A percentile compares a stretch with the other conserved stretches of the same genome.
Conservation (phyloP, 2,329 filamentous ascomycete species). For the Penicillium olsonii region DNA sequence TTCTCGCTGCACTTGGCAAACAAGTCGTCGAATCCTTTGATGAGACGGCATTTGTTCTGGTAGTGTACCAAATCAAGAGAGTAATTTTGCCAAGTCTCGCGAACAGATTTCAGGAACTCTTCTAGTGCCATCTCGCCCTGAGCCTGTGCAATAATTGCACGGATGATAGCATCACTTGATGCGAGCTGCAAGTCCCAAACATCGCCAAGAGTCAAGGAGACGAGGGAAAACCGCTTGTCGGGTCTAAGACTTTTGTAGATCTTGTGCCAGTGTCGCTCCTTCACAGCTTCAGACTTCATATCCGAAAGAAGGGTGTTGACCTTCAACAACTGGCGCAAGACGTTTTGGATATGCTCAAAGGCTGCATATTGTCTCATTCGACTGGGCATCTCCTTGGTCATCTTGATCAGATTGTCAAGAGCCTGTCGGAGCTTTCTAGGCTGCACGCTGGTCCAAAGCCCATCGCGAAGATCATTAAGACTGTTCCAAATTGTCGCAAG, state of each 20-base stretch:
- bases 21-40: slow-evolving; percentile 95
- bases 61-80: slow-evolving; percentile 93
- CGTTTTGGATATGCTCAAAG: slow-evolving; percentile 97
- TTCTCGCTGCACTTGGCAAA: slow-evolving; percentile 99
- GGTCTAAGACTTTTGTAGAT: slow-evolving; percentile 96
- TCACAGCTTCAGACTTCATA: slow-evolving; percentile 93
- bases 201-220: slow-evolving; percentile 94
- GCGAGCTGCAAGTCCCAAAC: slow-evolving; percentile 96
- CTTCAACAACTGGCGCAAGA: slow-evolving; percentile 84
- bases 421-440: slow-evolving; percentile 88
- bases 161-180: slow-evolving; percentile 82
- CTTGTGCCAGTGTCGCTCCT: slow-evolving; percentile 94
- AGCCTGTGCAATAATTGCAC: slow-evolving; percentile 90
- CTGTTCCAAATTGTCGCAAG: slow-evolving; percentile 96
- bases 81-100: slow-evolving; percentile 96
- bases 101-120: slow-evolving; percentile 94
- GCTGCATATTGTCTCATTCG: slow-evolving; percentile 98
- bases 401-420: slow-evolving; percentile 90
- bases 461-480: slow-evolving; percentile 88
- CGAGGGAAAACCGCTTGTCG: slow-evolving; percentile 87
- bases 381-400: slow-evolving; percentile 98
- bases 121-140: slow-evolving; percentile 98
- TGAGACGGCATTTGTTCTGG: slow-evolving; percentile 96
- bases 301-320: slow-evolving; percentile 86
- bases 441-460: slow-evolving; percentile 92